These are phyloP conservation scores for Naganishia antarctica DNA, from an alignment of 768 basidiomycete species.

Conservation along the genomic window DNA sequence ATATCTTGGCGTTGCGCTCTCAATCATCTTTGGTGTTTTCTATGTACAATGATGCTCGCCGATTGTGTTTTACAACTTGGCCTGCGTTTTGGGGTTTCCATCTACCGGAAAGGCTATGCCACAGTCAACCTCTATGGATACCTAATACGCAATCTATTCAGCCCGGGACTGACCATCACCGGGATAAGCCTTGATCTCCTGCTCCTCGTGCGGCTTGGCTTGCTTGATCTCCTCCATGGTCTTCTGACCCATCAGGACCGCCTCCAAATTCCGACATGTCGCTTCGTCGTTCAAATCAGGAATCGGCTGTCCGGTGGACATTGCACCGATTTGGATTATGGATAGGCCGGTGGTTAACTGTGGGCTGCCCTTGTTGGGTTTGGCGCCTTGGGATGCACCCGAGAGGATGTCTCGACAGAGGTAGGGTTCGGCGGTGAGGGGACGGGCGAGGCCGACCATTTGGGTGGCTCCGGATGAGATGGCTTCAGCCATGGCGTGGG, in stretches of 20 bases:
- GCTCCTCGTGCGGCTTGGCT: constrained; percentile 25
- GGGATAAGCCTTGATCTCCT: constrained; percentile 20
- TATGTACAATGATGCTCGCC: no score
- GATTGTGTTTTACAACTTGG: no score
- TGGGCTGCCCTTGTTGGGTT: constrained; percentile 32
- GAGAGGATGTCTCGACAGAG: constrained; percentile 37
- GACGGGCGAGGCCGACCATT: constrained; percentile 44
- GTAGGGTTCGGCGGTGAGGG: constrained; percentile 44
- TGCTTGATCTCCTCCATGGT: constrained; percentile 20
- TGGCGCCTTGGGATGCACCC: constrained; percentile 35
- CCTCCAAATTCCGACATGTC: constrained; percentile 20
- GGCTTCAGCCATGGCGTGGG: constrained; percentile 39
- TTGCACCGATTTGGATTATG: constrained; percentile 27
- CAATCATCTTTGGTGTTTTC: no score
- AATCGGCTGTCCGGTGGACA: constrained; percentile 25
- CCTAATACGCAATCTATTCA: constrained; percentile 1
- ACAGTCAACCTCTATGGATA: not conserved
- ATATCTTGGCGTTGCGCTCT: no score
- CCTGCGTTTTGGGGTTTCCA: no score
- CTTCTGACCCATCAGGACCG: constrained; percentile 30
- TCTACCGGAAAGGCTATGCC: no score
- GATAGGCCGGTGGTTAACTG: constrained; percentile 25
- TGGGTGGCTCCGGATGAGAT: constrained; percentile 26
- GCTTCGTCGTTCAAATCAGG: constrained; percentile 31
- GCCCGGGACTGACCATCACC: constrained; percentile 16